phyloP scores from a whole-genome alignment of 495 filamentous ascomycete genomes.

The Penicillium nucicola region DNA sequence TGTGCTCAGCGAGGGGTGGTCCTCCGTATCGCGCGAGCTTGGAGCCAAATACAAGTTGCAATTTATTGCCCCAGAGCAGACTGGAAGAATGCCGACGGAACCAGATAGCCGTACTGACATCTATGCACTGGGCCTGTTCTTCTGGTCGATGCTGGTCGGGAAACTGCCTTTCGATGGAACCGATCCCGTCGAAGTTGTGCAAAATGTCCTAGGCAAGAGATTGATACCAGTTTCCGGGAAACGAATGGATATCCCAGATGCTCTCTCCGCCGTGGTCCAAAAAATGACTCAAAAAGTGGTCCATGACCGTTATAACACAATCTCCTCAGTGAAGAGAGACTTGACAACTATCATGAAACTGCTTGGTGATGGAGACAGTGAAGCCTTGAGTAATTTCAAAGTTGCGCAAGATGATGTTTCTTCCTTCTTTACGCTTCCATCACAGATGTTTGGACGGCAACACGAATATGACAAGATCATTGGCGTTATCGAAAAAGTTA shows the following conservation, averaged over 20 bases:
- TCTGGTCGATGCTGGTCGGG: constrained; percentile 81
- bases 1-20: constrained; percentile 82
- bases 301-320: constrained; percentile 79
- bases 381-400: constrained; percentile 63
- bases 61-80: constrained; percentile 89
- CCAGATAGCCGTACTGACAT: constrained; percentile 89
- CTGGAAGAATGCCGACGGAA: constrained; percentile 82
- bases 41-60: constrained; percentile 82
- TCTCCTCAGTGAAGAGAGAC: constrained; percentile 76
- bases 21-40: constrained; percentile 68
- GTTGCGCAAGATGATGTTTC: constrained; percentile 77
- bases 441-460: constrained; percentile 72
- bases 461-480: constrained; percentile 67
- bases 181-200: constrained; percentile 81
- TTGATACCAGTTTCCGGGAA: constrained; percentile 70
- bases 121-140: constrained; percentile 80
- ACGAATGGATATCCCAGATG: constrained; percentile 76
- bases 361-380: constrained; percentile 69
- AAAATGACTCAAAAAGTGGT: constrained; percentile 88
- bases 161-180: constrained; percentile 72
- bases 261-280: constrained; percentile 74
- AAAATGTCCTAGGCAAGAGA: constrained; percentile 74
- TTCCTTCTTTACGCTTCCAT: constrained; percentile 80
- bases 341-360: constrained; percentile 65
- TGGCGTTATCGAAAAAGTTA: constrained; percentile 68